Base-by-base conservation (phyloP, 192 early-diverging fungal species). In the Linnemannia schmuckeri region DNA sequence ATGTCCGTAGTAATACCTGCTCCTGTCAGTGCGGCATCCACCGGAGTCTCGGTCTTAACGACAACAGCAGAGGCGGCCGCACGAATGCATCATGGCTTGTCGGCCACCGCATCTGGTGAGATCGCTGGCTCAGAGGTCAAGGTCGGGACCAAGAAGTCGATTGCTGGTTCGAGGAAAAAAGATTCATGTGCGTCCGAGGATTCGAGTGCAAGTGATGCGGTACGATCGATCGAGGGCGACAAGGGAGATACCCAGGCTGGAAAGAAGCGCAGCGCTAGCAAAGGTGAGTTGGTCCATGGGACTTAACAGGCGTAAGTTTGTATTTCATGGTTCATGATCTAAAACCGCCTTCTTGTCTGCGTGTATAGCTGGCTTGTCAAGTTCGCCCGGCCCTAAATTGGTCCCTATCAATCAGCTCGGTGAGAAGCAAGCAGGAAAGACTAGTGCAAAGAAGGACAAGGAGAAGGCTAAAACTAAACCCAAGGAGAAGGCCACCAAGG, bases 321-420 rank as follows among this genome's bases (percentile, higher is more conserved):
- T 7, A 38, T 8, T 1, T 20, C 40, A 38, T 42, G 15, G 18
- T 70, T 30, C 24, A 41, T 8, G 3, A n/a, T 6, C 70, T 71
- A 13, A 42, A 6, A n/a, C 6, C 27, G 12, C 17, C 4, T 71
- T n/a, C 5, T 41, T 22, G 12, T 46, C 3, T 12, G 30, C 20
- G 17, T 52, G 22, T 46, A 30, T 27, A 33, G 41, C 76, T 8
- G 42, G 24, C 15, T 6, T 72, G 35, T 70, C 47, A 12, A 49
- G 33, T 33, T 35, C 72, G 4, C 8, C 74, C 6, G 82, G 82
- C 3, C 83, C 83, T 0, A 76, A 73, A 33, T 15, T 87, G 42
- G 85, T 87, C 6, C 85, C 85, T 22, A 87, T 87, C 47, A 47
- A 81, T 70, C 78, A 81, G 54, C 71, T 87, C 47, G 79, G 79